Evolutionary conservation across 108 stramenopile genomes (phyloP).

Genomic region (Discostella stelligeroides): DNA sequence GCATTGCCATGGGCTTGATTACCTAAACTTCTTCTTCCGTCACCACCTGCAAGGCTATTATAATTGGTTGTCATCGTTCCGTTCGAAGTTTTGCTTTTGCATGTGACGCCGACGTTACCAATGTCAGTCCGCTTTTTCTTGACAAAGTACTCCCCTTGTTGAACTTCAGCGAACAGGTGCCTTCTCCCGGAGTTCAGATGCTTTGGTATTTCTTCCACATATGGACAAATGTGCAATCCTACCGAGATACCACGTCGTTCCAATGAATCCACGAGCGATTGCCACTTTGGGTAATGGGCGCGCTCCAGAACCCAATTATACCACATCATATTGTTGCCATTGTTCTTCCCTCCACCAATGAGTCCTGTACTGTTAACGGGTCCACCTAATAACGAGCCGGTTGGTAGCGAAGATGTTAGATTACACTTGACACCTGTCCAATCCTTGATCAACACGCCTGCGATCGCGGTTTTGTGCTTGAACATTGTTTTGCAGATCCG

Average conservation of each 20-base stretch:
- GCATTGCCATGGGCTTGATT: background rate
- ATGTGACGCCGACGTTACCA: background rate
- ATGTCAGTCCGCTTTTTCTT: constrained; percentile 10
- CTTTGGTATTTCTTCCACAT: constrained; percentile 50
- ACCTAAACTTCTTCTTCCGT: background rate
- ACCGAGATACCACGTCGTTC: constrained; percentile 39
- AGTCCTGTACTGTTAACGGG: background rate
- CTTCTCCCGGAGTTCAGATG: constrained; percentile 47
- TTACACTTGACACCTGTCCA: constrained; percentile 49
- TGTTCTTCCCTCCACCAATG: background rate
- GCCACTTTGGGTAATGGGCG: constrained; percentile 51
- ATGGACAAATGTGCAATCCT: constrained; percentile 54
- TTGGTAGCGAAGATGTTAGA: background rate
- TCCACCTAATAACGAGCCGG: no score
- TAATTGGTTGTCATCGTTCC: background rate
- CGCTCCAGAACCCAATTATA: constrained; percentile 58
- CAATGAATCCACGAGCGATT: constrained; percentile 27
- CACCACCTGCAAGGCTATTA: background rate
- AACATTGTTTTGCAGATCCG: constrained; percentile 19
- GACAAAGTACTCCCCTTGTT: constrained; percentile 23
- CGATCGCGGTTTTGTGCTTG: constrained; percentile 20
- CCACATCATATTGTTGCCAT: constrained; percentile 32
- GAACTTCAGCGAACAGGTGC: constrained; percentile 48
- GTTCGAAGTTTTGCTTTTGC: background rate
- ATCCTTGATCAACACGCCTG: constrained; percentile 56